These are phyloP conservation scores for Ophiostoma montium DNA, from an alignment of 2,329 filamentous ascomycete genomes.

Conservation along the genomic window DNA sequence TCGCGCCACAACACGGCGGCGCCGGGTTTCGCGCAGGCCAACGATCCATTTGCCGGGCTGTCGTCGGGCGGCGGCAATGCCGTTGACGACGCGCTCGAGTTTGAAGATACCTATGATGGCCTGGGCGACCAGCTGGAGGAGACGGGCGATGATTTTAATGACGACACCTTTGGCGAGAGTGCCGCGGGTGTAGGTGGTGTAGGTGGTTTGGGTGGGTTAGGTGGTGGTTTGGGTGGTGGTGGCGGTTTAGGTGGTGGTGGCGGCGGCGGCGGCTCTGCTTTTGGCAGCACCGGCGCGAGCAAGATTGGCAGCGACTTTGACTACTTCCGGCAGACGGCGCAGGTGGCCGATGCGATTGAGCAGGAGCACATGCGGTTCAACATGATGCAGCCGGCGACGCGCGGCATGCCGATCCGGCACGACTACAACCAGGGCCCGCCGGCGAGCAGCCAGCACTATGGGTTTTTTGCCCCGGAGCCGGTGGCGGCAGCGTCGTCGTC, in stretches of 20 bases:
- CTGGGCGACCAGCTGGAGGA: slow-evolving; percentile 84
- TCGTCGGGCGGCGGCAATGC: slow-evolving; percentile 50
- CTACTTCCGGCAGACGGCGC: slow-evolving; percentile 18
- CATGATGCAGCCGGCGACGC: slow-evolving; percentile 52
- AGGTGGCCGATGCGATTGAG: slow-evolving; percentile 67
- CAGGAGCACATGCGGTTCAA: slow-evolving; percentile 81
- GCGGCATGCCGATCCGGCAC: slow-evolving; percentile 21
- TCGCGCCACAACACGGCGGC: slow-evolving; percentile 39
- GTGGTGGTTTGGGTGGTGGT: neutral
- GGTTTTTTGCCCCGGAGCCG: slow-evolving; percentile 8
- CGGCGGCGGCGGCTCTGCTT: neutral
- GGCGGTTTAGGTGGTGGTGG: slow-evolving; percentile 7
- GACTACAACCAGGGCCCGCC: slow-evolving; percentile 7
- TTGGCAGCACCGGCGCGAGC: slow-evolving; percentile 20
- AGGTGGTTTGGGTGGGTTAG: slow-evolving; percentile 6
- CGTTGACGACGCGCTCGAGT: slow-evolving; percentile 53
- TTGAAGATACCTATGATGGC: slow-evolving; percentile 95
- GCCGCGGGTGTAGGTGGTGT: neutral
- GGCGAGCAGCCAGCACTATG: slow-evolving; percentile 15
- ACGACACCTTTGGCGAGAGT: slow-evolving; percentile 73
- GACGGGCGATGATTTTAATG: slow-evolving; percentile 86
- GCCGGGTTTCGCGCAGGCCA: slow-evolving; percentile 66
- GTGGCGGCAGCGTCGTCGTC: no score
- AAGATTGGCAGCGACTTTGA: slow-evolving; percentile 10
- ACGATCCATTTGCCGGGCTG: slow-evolving; percentile 80